Evolutionary conservation across 441 rosid genomes (phyloP).

Genomic region (Hura crepitans): DNA sequence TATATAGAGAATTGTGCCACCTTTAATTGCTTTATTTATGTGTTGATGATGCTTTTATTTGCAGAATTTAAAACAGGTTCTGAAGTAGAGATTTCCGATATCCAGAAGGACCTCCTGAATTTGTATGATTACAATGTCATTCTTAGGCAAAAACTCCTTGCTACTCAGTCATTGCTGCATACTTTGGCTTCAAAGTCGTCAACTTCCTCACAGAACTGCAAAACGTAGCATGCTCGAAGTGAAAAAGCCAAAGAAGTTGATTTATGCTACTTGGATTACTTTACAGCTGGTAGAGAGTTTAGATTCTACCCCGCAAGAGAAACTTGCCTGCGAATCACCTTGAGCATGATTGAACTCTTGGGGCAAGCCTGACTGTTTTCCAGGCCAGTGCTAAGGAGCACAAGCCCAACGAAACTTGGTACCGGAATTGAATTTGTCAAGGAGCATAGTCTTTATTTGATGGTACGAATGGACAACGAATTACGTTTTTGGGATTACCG

Average conservation of each 20-base stretch:
- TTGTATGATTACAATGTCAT: conserved; percentile 68
- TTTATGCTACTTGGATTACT: not conserved
- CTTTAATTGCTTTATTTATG: not conserved
- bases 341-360: not conserved
- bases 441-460: not conserved
- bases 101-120: conserved; percentile 52
- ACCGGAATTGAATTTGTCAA: not conserved
- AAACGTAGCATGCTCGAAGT: conserved; percentile 19
- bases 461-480: not conserved
- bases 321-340: not conserved
- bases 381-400: not conserved
- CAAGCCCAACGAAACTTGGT: not conserved
- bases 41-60: conserved; percentile 16
- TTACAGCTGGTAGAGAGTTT: not conserved
- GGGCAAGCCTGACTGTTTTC: not conserved
- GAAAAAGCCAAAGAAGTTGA: not conserved
- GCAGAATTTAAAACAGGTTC: conserved; percentile 60
- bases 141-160: conserved; percentile 64
- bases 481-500: not conserved
- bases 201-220: conserved; percentile 22
- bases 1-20: not conserved
- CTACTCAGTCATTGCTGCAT: conserved; percentile 53
- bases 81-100: conserved; percentile 52
- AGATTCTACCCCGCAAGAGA: not conserved
- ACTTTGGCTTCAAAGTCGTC: conserved; percentile 43